Base-by-base conservation (phyloP, 1,284 basidiomycete species). In the Ceratobasidium sp. region DNA sequence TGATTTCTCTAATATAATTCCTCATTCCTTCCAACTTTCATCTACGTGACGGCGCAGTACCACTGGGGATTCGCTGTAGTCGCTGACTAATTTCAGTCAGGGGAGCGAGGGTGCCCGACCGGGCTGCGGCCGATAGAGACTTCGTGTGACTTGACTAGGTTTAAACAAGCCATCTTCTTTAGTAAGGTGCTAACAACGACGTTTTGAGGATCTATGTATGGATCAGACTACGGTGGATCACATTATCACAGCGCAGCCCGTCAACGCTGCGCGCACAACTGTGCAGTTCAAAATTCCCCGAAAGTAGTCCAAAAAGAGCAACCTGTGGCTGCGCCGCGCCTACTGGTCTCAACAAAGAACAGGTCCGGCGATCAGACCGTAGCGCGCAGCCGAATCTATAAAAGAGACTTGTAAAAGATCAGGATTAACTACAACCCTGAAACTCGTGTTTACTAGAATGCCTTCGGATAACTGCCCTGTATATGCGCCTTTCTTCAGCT, bases 401-500 rank as follows among this genome's bases (percentile, higher is more conserved):
- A n/a, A n/a, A n/a, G n/a, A n/a, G n/a, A n/a, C n/a, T n/a, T n/a
- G n/a, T n/a, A n/a, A n/a, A n/a, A n/a, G n/a, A n/a, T n/a, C n/a
- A n/a, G n/a, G n/a, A n/a, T n/a, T n/a, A n/a, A n/a, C n/a, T n/a
- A n/a, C n/a, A n/a, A n/a, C n/a, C n/a, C n/a, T n/a, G n/a, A 14
- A n/a, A 8, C 3, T 18, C 16, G 34, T 34, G 10, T 8, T 18
- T 14, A 57, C 59, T 18, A 30, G 9, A 46, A 65, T 41, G 39
- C 92, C 93, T 91, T 92, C 92, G 78, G 94, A 96, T 79, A 86
- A 94, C 77, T 96, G 94, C 83, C 94, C 94, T 65, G 93, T 94
- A 73, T 96, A 96, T 83, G 93, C 96, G 76, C 96, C 97, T 78
- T 98, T 98, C 87, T 98, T 98, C 80, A 93, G 95, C 80, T 93